These are phyloP conservation scores for Annulohypoxylon bovei DNA, from an alignment of 495 filamentous ascomycete species.

Conservation along the genomic window DNA sequence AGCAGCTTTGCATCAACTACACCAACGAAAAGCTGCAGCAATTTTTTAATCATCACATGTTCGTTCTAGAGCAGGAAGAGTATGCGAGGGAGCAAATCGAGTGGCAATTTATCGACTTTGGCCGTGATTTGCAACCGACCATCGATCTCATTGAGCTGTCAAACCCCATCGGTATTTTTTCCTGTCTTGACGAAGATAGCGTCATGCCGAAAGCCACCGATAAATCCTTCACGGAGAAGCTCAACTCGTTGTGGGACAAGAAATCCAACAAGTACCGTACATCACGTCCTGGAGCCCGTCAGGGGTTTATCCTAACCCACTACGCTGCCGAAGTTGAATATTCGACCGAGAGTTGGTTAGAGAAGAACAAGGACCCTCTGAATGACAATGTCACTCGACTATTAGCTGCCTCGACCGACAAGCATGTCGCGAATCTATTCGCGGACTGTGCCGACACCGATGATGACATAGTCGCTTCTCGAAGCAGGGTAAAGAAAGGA, in stretches of 20 bases:
- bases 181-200: slow-evolving; percentile 96
- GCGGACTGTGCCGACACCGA: slow-evolving; percentile 83
- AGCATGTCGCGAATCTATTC: slow-evolving; percentile 86
- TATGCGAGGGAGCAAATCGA: slow-evolving; percentile 98
- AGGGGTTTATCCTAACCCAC: slow-evolving; percentile 98
- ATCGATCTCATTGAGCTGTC: slow-evolving; percentile 96
- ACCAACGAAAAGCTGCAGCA: slow-evolving; percentile 99
- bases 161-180: slow-evolving; percentile 98
- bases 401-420: slow-evolving; percentile 81
- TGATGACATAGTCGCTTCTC: slow-evolving; percentile 67
- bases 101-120: slow-evolving; percentile 99
- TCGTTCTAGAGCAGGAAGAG: slow-evolving; percentile 98
- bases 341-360: slow-evolving; percentile 92
- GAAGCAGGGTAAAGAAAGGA: slow-evolving; percentile 94
- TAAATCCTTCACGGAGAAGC: slow-evolving; percentile 95
- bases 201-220: slow-evolving; percentile 99
- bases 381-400: slow-evolving; percentile 96
- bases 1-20: slow-evolving; percentile 99
- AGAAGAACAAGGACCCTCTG: slow-evolving; percentile 98
- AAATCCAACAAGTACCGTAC: slow-evolving; percentile 93
- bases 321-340: slow-evolving; percentile 99
- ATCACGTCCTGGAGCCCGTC: slow-evolving; percentile 74
- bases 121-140: slow-evolving; percentile 95
- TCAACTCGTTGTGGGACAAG: slow-evolving; percentile 95
- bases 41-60: slow-evolving; percentile 99